A percentile compares a stretch with the other conserved stretches of the same genome.
Evolutionary conservation across 805 yeast species (phyloP).

Genomic region (Nakazawaea ishiwadae): DNA sequence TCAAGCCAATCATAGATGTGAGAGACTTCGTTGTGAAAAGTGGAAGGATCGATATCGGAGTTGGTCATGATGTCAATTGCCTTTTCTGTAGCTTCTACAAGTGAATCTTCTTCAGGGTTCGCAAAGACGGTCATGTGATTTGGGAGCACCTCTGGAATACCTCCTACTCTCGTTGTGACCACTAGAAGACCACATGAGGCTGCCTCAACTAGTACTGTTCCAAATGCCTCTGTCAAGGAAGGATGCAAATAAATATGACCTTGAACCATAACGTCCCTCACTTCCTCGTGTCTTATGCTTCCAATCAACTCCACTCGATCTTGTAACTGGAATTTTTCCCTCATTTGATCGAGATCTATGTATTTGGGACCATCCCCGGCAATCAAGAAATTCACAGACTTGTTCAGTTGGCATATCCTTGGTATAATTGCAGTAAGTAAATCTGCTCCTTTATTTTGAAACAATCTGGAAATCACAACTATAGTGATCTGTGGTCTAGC

Average conservation of each 20-base stretch:
- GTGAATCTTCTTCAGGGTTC: conserved; percentile 77
- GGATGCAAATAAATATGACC: conserved; percentile 96
- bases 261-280: conserved; percentile 84
- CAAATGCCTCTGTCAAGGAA: conserved; percentile 94
- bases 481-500: conserved; percentile 51
- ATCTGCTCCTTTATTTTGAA: conserved; percentile 97
- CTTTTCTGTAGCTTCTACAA: conserved; percentile 64
- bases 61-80: conserved; percentile 62
- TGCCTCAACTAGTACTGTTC: conserved; percentile 95
- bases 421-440: conserved; percentile 83
- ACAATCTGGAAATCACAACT: conserved; percentile 85
- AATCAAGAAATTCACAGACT: conserved; percentile 69
- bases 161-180: conserved; percentile 95
- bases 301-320: conserved; percentile 86
- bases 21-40: conserved; percentile 73
- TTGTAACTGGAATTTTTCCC: conserved; percentile 80
- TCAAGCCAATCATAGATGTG: conserved; percentile 90
- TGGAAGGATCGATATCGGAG: conserved; percentile 60
- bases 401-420: conserved; percentile 58
- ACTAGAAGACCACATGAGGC: conserved; percentile 93
- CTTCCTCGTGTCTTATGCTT: conserved; percentile 86
- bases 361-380: conserved; percentile 98
- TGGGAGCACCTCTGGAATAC: conserved; percentile 95
- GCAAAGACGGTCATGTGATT: conserved; percentile 91
- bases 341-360: conserved; percentile 90